Conservation (phyloP, 2,329 filamentous ascomycete species). For the Clarireedia paspali region DNA sequence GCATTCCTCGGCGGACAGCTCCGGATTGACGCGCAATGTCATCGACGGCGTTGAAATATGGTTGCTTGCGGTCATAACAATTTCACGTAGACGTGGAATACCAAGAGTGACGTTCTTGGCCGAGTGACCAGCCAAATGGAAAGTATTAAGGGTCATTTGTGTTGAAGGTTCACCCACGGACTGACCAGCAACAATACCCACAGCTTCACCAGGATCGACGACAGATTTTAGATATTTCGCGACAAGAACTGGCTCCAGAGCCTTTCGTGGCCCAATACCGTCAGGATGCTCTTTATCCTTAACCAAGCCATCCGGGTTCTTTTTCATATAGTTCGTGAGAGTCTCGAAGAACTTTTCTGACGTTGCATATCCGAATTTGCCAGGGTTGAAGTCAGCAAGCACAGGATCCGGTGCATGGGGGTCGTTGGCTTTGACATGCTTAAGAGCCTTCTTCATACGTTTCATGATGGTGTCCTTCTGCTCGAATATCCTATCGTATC, state of each 20-base stretch:
- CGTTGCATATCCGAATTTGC: slow-evolving; percentile 72
- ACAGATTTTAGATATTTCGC: slow-evolving; percentile 90
- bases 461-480: slow-evolving; percentile 52
- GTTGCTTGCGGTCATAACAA: slow-evolving; percentile 92
- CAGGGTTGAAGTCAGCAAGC: slow-evolving; percentile 64
- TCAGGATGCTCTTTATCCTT: slow-evolving; percentile 38
- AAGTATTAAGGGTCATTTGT: slow-evolving; percentile 99
- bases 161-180: slow-evolving; percentile 96
- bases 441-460: slow-evolving; percentile 72
- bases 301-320: slow-evolving; percentile 59
- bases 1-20: slow-evolving; percentile 59
- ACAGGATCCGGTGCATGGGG: slow-evolving; percentile 60
- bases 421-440: slow-evolving; percentile 53
- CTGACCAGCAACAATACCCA: slow-evolving; percentile 93
- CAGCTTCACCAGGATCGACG: slow-evolving; percentile 90
- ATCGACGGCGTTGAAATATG: slow-evolving; percentile 86
- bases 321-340: slow-evolving; percentile 70
- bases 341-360: slow-evolving; percentile 77
- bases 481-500: slow-evolving; percentile 56
- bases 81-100: slow-evolving; percentile 95
- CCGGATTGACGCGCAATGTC: slow-evolving; percentile 71
- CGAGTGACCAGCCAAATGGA: slow-evolving; percentile 97
- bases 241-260: slow-evolving; percentile 66
- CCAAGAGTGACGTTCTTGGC: slow-evolving; percentile 98
- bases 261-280: slow-evolving; percentile 33